Evolutionary conservation across 2,329 filamentous ascomycete genomes (phyloP).

Genomic region (Colletotrichum incanum): DNA sequence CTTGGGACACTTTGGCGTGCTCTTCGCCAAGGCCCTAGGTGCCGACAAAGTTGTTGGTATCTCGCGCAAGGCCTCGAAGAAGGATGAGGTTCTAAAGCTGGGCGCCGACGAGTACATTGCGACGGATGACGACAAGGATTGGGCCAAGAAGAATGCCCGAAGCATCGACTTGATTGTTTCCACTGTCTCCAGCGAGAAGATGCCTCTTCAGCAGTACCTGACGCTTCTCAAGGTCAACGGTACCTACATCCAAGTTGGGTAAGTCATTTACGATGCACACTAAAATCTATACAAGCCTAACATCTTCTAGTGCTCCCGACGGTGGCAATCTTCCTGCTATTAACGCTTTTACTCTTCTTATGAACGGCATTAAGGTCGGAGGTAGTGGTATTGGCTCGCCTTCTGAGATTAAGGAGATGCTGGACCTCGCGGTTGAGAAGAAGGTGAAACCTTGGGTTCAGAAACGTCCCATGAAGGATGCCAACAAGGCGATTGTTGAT

Average conservation of each 20-base stretch:
- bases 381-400: constrained; percentile 60
- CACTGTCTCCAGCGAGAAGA: constrained; percentile 63
- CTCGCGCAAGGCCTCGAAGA: constrained; percentile 68
- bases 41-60: constrained; percentile 74
- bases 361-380: constrained; percentile 64
- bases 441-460: constrained; percentile 69
- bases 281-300: background rate
- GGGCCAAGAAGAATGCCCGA: constrained; percentile 66
- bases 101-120: constrained; percentile 68
- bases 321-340: constrained; percentile 55
- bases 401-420: constrained; percentile 69
- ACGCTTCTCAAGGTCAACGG: constrained; percentile 56
- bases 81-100: constrained; percentile 68
- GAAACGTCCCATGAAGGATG: constrained; percentile 65
- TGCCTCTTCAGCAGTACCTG: constrained; percentile 73
- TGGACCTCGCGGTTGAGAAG: constrained; percentile 68
- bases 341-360: constrained; percentile 69
- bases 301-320: constrained; percentile 64
- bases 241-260: constrained; percentile 47
- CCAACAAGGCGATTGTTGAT: constrained; percentile 67
- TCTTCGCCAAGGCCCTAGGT: constrained; percentile 78
- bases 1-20: constrained; percentile 77
- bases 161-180: constrained; percentile 72
- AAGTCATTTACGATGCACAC: background rate
- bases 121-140: constrained; percentile 65